phyloP scores from a whole-genome alignment of 164 flowering plant species.

The Brasenia schreberi region DNA sequence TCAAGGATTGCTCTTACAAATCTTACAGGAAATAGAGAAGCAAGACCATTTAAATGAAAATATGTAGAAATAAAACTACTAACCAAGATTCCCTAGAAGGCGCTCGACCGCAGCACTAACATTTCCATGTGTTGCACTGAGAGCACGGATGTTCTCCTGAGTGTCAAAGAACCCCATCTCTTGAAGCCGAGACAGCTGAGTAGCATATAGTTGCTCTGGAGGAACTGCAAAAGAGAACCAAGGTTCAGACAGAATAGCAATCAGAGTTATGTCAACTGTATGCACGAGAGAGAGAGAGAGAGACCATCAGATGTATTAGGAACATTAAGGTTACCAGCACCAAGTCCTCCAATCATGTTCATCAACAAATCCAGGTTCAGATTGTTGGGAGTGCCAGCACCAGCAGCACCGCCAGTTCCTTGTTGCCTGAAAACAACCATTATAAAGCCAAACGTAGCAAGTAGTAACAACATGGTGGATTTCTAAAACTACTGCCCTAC shows the following conservation, averaged over 20 bases:
- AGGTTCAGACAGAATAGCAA: not conserved
- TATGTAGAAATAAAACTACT: conserved; percentile 10
- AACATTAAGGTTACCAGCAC: conserved; percentile 28
- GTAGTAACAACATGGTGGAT: no score
- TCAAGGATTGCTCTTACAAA: not conserved
- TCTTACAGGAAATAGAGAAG: not conserved
- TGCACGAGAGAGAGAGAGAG: not conserved
- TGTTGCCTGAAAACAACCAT: conserved; percentile 31
- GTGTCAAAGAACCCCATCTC: conserved; percentile 98
- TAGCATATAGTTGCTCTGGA: conserved; percentile 89
- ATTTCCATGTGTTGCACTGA: conserved; percentile 79
- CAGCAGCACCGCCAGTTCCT: conserved; percentile 18
- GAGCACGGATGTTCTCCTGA: conserved; percentile 81
- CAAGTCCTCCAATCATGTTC: conserved; percentile 61
- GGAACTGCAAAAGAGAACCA: conserved; percentile 36
- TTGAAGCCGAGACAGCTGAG: conserved; percentile 87
- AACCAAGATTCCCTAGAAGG: conserved; percentile 65
- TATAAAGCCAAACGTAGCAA: not conserved
- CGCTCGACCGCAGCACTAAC: conserved; percentile 99
- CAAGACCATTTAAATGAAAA: not conserved
- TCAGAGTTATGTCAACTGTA: no score
- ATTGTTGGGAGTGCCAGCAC: conserved; percentile 22
- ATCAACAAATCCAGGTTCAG: conserved; percentile 39
- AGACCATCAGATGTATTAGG: conserved; percentile 29
- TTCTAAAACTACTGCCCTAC: no score